Evolutionary conservation across 495 filamentous ascomycete genomes (phyloP).

Genomic region (Lineolata rhizophorae): DNA sequence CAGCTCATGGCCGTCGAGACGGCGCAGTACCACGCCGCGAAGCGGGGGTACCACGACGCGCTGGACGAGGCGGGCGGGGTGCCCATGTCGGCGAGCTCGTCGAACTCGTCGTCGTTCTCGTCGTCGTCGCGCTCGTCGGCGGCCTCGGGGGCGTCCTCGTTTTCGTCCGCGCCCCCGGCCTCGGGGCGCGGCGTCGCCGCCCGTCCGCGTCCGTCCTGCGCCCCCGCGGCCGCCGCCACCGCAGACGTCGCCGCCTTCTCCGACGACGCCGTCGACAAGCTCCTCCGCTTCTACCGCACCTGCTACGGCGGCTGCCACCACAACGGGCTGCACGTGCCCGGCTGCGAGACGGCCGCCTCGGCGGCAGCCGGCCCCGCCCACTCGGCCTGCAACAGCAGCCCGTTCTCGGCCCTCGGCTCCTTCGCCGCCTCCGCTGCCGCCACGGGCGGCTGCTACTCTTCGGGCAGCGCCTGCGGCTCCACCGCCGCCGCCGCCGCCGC

Average conservation of each 20-base stretch:
- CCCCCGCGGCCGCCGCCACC: background rate
- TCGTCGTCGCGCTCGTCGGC: too few species aligned
- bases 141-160: too few species aligned
- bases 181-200: too few species aligned
- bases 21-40: conserved; percentile 12
- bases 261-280: conserved; percentile 7
- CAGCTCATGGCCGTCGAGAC: conserved; percentile 12
- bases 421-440: too few species aligned
- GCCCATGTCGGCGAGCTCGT: too few species aligned
- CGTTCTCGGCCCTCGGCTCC: background rate
- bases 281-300: conserved; percentile 8
- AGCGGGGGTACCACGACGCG: conserved; percentile 7
- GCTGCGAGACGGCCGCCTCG: too few species aligned
- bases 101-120: too few species aligned
- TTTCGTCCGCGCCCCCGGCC: conserved; percentile 1
- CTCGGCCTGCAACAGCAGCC: background rate
- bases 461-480: too few species aligned
- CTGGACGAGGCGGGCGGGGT: too few species aligned
- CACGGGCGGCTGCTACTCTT: conserved; percentile 6
- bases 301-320: conserved; percentile 11
- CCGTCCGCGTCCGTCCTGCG: too few species aligned
- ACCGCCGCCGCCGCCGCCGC: too few species aligned
- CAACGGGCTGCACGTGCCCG: background rate
- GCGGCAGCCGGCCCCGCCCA: too few species aligned
- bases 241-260: conserved; percentile 1